Conservation (phyloP, 2,329 filamentous ascomycete genomes). For the Talaromyces sp. region DNA sequence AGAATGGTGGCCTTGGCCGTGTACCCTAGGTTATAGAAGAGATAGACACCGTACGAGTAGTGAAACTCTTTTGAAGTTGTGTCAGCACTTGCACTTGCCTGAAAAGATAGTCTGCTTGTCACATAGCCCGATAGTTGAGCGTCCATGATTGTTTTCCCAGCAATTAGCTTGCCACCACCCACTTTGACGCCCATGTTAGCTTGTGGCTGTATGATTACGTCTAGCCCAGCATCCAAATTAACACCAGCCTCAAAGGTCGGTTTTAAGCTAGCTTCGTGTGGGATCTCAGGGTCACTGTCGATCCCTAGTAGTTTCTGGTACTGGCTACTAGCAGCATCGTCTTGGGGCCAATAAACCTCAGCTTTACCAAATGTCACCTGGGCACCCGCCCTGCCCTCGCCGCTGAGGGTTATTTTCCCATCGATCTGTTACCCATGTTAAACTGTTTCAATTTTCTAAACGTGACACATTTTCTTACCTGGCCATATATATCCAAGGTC, state of each 20-base stretch:
- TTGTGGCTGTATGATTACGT: constrained; percentile 14
- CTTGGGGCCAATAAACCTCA: constrained; percentile 16
- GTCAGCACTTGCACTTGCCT: constrained; percentile 1
- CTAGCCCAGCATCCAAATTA: constrained; percentile 10
- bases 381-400: constrained; percentile 13
- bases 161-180: constrained; percentile 9
- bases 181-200: constrained; percentile 17
- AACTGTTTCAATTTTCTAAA: too few species aligned
- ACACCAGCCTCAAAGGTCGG: constrained; percentile 15
- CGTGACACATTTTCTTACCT: neutral
- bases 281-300: constrained; percentile 4
- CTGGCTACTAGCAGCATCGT: constrained; percentile 10
- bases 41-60: constrained; percentile 13
- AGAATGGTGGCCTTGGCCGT: constrained; percentile 10
- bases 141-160: constrained; percentile 12
- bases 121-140: constrained; percentile 14
- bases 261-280: constrained; percentile 6
- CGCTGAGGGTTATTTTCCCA: constrained; percentile 11
- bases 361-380: constrained; percentile 13
- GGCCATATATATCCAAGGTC: constrained; percentile 17
- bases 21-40: constrained; percentile 14
- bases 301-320: neutral
- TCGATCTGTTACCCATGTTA: constrained; percentile 6
- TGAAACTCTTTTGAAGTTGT: neutral
- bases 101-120: constrained; percentile 6